Evolutionary conservation across 441 rosid genomes (phyloP), one percentile per base, ranked within the genome.

Genomic region (Gossypium gossypioides): DNA sequence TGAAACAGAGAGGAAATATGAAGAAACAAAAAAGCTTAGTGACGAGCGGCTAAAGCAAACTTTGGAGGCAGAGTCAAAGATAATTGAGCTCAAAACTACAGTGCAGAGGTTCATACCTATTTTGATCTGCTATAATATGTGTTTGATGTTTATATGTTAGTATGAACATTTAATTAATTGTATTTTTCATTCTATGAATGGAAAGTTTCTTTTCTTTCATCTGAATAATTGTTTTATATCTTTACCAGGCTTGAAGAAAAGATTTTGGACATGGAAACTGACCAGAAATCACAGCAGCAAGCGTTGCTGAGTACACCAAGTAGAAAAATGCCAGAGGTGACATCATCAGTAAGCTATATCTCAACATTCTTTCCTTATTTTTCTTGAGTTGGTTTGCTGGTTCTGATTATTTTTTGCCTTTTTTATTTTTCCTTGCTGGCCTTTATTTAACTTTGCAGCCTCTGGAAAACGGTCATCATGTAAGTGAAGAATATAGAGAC

Each of bases 21-120:
- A 88, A 78, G 93, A 92, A 83, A 81, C 91, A 57, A 86, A 67
- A 77, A 89, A 84, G 82, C 81, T 91, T n/a, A 81, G 99, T 76
- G 99, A 91, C 80, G 96, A 90, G 81, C 77, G 97, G 67, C 77
- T 88, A 76, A 82, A 85, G 82, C 94, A 92, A 79, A 90, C 84
- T 60, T 51, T 77, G 76, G 93, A 89, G 3, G 94, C 97, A 24
- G 99, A 92, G 86, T 72, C 87, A 24, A 90, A 87, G 82, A 82
- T 92, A 73, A 89, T 87, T 72, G 96, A 92, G 80, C 76, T 90
- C 79, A 96, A 96, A 83, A 89, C 93, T 74, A 37, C 78, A 21
- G 84, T 88, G 95, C 98, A 88, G 77, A 89, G 96, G 99, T 96
- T 69, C 71, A 72, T 66, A 59, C 54, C 48, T 12, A 32, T 25